phyloP scores from a whole-genome alignment of 208 protist species.

The Acanthamoeba sp. region DNA sequence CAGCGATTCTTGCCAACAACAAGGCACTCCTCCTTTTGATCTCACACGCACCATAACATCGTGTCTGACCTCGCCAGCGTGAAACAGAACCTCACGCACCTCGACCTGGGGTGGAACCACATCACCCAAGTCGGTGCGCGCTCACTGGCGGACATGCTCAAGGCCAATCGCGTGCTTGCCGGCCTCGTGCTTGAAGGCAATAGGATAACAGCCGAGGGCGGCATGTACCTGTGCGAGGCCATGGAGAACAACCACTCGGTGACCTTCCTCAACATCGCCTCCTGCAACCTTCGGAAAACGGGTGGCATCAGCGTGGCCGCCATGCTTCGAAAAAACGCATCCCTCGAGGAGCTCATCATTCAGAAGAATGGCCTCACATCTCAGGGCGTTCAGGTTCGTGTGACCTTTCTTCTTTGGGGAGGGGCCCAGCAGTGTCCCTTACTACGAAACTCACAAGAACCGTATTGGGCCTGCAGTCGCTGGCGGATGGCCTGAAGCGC shows the following conservation, averaged over 20 bases:
- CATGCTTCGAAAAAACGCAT: constrained; percentile 91
- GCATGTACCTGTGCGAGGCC: constrained; percentile 89
- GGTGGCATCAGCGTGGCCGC: constrained; percentile 91
- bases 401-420: no score
- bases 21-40: background rate
- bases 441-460: no score
- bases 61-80: background rate
- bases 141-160: constrained; percentile 91
- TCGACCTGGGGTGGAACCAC: constrained; percentile 72
- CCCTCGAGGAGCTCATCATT: constrained; percentile 92
- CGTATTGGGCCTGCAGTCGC: no score
- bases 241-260: constrained; percentile 93
- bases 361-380: constrained; percentile 93
- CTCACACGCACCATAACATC: no score
- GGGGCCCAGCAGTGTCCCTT: no score
- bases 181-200: constrained; percentile 94
- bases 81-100: background rate
- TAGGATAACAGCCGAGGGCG: constrained; percentile 93
- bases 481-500: constrained; percentile 86
- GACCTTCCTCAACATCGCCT: constrained; percentile 92
- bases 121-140: constrained; percentile 45
- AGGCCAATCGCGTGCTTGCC: constrained; percentile 90
- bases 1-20: background rate
- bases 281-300: constrained; percentile 90
- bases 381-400: constrained; percentile 88